phyloP scores from a whole-genome alignment of 352 stramenopile species.

The Globisporangium orthogonon region DNA sequence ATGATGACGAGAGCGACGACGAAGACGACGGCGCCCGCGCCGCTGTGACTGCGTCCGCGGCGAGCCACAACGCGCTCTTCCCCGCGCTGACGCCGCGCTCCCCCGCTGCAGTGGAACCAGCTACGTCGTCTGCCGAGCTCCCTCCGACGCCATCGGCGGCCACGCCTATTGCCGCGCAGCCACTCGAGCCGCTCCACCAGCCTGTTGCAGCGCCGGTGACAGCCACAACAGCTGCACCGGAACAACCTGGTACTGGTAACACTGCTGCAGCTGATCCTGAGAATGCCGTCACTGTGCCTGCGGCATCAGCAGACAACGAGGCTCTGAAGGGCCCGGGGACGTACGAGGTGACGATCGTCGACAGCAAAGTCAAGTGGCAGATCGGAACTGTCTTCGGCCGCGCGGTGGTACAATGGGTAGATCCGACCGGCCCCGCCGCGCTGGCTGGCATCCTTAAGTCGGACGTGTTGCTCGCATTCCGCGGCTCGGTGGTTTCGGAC shows the following conservation, averaged over 20 bases:
- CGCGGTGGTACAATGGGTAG: constrained; percentile 74
- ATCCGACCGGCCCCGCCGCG: constrained; percentile 51
- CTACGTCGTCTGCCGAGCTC: constrained; percentile 25
- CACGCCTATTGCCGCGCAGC: constrained; percentile 43
- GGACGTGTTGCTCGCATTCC: constrained; percentile 74
- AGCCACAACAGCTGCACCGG: neutral
- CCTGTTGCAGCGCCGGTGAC: constrained; percentile 10
- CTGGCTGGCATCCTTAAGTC: constrained; percentile 77
- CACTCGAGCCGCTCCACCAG: constrained; percentile 45
- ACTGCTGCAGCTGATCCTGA: constrained; percentile 4
- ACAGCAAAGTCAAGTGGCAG: constrained; percentile 72
- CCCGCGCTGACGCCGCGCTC: constrained; percentile 17
- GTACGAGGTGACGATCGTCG: constrained; percentile 79
- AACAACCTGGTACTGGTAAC: neutral
- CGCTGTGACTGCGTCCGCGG: constrained; percentile 6
- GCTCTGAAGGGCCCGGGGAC: constrained; percentile 51
- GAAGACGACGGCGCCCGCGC: constrained; percentile 18
- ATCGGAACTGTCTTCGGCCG: constrained; percentile 83
- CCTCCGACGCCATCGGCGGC: constrained; percentile 30
- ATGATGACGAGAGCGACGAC: constrained; percentile 42
- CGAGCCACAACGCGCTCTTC: constrained; percentile 22
- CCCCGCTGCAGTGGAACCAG: constrained; percentile 7
- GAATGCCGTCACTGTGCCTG: constrained; percentile 14
- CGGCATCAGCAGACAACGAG: constrained; percentile 23
- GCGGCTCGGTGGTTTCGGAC: constrained; percentile 65